These are phyloP conservation scores for Apiospora rasikravindrae DNA, from an alignment of 2,329 filamentous ascomycete species.

Conservation along the genomic window DNA sequence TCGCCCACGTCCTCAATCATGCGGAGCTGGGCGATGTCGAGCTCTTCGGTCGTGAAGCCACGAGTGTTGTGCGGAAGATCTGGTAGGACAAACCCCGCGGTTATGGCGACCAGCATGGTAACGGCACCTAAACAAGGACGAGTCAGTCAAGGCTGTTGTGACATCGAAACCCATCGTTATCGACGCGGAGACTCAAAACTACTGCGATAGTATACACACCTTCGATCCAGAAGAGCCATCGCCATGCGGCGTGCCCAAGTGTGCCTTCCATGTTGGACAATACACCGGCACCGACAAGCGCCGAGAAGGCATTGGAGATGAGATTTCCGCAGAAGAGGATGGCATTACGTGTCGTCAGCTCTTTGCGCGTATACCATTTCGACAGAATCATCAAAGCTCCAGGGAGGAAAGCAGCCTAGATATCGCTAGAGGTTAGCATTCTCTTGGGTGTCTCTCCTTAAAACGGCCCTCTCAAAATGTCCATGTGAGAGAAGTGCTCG, in stretches of 20 bases:
- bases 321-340: slow-evolving; percentile 65
- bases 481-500: not conserved
- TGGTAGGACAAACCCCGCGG: slow-evolving; percentile 54
- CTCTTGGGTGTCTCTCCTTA: not conserved
- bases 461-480: not conserved
- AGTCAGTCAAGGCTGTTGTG: not conserved
- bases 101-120: slow-evolving; percentile 55
- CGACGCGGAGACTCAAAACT: not conserved
- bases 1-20: slow-evolving; percentile 64
- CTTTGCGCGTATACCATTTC: slow-evolving; percentile 70
- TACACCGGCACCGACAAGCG: slow-evolving; percentile 63
- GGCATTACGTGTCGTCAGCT: slow-evolving; percentile 59
- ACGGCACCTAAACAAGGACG: slow-evolving; percentile 53
- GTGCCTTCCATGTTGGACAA: slow-evolving; percentile 62
- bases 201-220: not conserved
- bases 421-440: not conserved
- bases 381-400: slow-evolving; percentile 68
- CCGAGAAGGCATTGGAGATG: slow-evolving; percentile 65
- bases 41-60: slow-evolving; percentile 65
- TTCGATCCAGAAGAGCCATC: slow-evolving; percentile 62
- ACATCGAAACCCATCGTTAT: not conserved
- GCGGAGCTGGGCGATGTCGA: slow-evolving; percentile 57
- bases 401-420: slow-evolving; percentile 67
- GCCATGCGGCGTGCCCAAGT: slow-evolving; percentile 61
- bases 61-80: slow-evolving; percentile 61